Evolutionary conservation across 208 protist species (phyloP), one percentile per base, ranked within the genome.

Genomic region (Wallacemonas sp.): DNA sequence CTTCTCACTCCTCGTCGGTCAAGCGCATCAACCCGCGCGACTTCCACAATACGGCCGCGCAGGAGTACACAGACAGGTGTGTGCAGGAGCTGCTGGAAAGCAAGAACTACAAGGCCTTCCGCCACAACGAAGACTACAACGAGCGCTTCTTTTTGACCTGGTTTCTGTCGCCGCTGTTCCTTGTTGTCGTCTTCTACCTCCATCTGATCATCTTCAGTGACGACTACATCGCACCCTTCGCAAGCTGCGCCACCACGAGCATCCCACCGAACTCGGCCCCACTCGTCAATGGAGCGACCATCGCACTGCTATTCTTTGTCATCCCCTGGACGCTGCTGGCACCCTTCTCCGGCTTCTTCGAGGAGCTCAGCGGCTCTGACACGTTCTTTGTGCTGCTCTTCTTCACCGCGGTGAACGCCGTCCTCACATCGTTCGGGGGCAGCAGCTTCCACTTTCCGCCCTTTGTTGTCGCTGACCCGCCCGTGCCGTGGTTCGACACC

Each of bases 281-380:
- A 4, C 5, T 58, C n/a, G 6, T 58, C 52, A 32, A 48, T 26
- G 30, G n/a, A 55, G 43, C 30, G 14, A 81, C 83, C n/a, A 1
- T 72, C 9, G 9, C 81, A 17, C 58, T 90, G 32, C 26, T 78
- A 2, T 65, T 90, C 24, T 87, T 80, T 61, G 46, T 85, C 36
- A 56, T 83, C 16, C 87, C 87, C 26, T 93, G 78, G 61, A 72
- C 78, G 29, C 38, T 87, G 1, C 67, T 87, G 38, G 76, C 74
- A 1, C 81, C 78, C 1, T 90, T 88, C 63, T 71, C 70, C 44
- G 81, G 83, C n/a, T 86, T 93, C 61, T 88, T 88, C 57, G 80
- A 88, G 49, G 70, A 76, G 29, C 61, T 74, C 4, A 68, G 49
- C 6, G 54, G 61, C 9, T 65, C 61, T 38, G 49, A 77, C 17